Evolutionary conservation across 768 basidiomycete genomes (phyloP), one percentile per base, ranked within the genome.

Genomic region (Strobilomyces confusus): DNA sequence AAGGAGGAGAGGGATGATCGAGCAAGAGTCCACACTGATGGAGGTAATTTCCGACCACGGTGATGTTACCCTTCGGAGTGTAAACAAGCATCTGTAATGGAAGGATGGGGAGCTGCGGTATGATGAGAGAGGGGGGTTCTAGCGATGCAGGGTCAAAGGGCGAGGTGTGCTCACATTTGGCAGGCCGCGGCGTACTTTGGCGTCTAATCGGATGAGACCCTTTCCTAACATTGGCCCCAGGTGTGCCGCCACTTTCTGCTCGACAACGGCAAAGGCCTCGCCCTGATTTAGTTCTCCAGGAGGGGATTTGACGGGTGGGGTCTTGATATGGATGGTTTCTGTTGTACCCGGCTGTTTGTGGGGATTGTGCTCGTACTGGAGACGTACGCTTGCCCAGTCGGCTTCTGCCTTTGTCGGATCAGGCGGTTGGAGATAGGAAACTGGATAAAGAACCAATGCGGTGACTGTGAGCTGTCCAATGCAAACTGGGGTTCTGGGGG

Each of bases 31-130:
- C 79, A 55, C 79, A 78, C 52, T 81, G 77, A 22, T 83, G 80
- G 46, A 98, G 79, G 63, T 84, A 84, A 63, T 82, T 77, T 57
- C 90, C 85, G 56, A 99, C 87, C 50, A 87, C 84, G 30, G 78
- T 73, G 57, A 98, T 87, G 70, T 98, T 94, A 30, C 92, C 90
- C 68, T 95, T 97, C 5, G 92, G 92, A 6, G 95, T 95, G 71
- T 89, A 95, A 29, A 98, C 84, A 36, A 97, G 81, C 70, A 97
- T 80, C 64, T 88, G 87, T 17, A 98, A 77, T 20, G 86, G 82
- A 42, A 95, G 76, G 50, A 93, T 89, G 44, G 89, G 88, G 48
- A 89, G 77, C 91, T 95, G 45, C 13, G 49, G 37, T 36, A 56
- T 48, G 25, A 55, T 56, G 49, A 56, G 53, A 61, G 56, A 57